Evolutionary conservation across 192 early-diverging fungal genomes (phyloP), one percentile per base, ranked within the genome.

Genomic region (Endogone sp.): DNA sequence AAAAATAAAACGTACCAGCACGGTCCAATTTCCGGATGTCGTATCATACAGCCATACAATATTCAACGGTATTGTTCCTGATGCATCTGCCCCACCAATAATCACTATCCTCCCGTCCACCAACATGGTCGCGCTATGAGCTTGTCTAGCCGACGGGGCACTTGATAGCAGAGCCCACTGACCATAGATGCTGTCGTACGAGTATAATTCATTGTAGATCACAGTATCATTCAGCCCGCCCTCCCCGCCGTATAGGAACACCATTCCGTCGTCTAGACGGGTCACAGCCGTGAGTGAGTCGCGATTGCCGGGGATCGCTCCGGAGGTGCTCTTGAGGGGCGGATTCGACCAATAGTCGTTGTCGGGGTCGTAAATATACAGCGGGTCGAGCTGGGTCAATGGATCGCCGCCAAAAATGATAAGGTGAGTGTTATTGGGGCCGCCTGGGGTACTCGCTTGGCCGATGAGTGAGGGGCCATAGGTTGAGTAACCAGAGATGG

Each of bases 51-150:
- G n/a, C 16, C 44, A 29, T 2, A 69, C 31, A 28, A 44, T 1
- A 1, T 30, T 69, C 3, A 69, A 37, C 16, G 67, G 67, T 25
- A 61, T 25, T 22, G 58, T 2, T 3, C 29, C 67, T 10, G 3
- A 23, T 8, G 29, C 30, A 20, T 60, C 37, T 9, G 58, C n/a
- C 2, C 67, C 67, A 29, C 67, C 67, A 11, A 69, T 26, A 31
- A 69, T 69, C 29, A 69, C 67, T 57, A 69, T 60, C 11, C 30
- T 56, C 4, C 67, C 67, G 25, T 69, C 30, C 3, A 9, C 20
- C n/a, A 69, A 37, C 59, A 69, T 62, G 16, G 59, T 60, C 3
- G 37, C 67, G 26, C 56, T 32, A 24, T 69, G 67, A 6, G 24
- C 56, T 49, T 69, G 59, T 31, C 67, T 23, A 11, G 59, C 10